A percentile compares a stretch with the other conserved stretches of the same genome.
phyloP scores from a whole-genome alignment of 2,329 filamentous ascomycete genomes.

The Cyphellophora attinorum region DNA sequence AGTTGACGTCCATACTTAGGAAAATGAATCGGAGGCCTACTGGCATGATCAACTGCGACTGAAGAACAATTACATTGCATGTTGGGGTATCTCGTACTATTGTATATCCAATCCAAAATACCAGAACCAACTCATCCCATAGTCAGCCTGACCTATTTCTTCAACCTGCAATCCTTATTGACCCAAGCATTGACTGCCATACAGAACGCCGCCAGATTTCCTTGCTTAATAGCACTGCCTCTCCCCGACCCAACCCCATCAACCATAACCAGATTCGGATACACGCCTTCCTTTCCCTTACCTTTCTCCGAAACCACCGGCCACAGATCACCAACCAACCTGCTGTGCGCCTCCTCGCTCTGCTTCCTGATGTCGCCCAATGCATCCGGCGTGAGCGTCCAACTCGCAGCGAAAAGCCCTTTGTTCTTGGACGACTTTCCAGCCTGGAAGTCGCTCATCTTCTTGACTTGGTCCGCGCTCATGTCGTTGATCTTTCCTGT shows the following conservation, averaged over 20 bases:
- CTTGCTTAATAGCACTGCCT: background rate
- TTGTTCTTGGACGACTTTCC: conserved; percentile 5
- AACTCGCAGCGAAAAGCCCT: conserved; percentile 11
- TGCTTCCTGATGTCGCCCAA: conserved; percentile 1
- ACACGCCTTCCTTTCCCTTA: conserved; percentile 6
- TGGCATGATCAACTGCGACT: too few species aligned
- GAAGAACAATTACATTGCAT: too few species aligned
- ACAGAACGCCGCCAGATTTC: conserved; percentile 4
- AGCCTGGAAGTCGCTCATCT: conserved; percentile 17
- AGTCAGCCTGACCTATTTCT: too few species aligned
- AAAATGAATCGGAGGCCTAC: too few species aligned
- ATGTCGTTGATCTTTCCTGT: conserved; percentile 23
- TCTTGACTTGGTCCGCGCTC: conserved; percentile 27
- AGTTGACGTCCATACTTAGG: too few species aligned
- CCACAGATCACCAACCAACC: conserved; percentile 1
- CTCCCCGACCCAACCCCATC: conserved; percentile 3
- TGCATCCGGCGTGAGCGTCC: conserved; percentile 15
- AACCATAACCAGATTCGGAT: conserved; percentile 5
- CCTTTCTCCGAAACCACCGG: conserved; percentile 6
- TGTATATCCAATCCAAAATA: too few species aligned
- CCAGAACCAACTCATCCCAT: too few species aligned
- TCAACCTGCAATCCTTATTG: background rate
- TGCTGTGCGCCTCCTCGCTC: background rate
- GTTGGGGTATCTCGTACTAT: too few species aligned
- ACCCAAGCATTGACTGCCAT: conserved; percentile 10